phyloP scores from a whole-genome alignment of 192 early-diverging fungal genomes.

The Entophlyctis luteolus region DNA sequence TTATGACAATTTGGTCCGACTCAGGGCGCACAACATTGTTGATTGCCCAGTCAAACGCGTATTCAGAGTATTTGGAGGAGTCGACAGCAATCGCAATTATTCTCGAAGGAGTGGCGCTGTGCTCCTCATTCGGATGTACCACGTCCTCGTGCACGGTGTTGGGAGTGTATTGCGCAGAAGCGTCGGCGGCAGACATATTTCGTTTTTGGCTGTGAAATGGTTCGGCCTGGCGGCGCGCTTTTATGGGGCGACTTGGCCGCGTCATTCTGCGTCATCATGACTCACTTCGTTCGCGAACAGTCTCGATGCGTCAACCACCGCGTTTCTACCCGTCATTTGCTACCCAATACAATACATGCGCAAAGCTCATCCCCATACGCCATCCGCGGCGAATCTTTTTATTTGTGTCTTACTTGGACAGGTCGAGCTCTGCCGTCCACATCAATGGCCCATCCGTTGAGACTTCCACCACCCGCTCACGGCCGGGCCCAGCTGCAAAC shows the following conservation, averaged over 20 bases:
- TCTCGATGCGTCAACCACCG: too few relatives aligned
- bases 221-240: too few relatives aligned
- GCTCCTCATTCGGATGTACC: background rate
- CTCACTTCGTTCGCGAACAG: too few relatives aligned
- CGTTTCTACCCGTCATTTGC: too few relatives aligned
- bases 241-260: too few relatives aligned
- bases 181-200: constrained; percentile 4
- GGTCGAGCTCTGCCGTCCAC: constrained; percentile 73
- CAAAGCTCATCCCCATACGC: too few relatives aligned
- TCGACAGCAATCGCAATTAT: constrained; percentile 34
- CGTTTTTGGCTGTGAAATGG: background rate
- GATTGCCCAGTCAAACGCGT: constrained; percentile 34
- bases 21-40: constrained; percentile 25
- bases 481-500: constrained; percentile 38
- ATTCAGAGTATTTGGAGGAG: constrained; percentile 12
- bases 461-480: constrained; percentile 51
- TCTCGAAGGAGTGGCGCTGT: constrained; percentile 3
- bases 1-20: constrained; percentile 31
- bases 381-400: background rate
- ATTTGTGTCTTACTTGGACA: background rate
- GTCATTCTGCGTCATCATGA: too few relatives aligned
- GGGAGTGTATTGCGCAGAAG: background rate
- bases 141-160: constrained; percentile 12
- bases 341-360: too few relatives aligned
- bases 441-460: constrained; percentile 69